Percentiles rank a stretch among this genome's conserved stretches.
phyloP scores from a whole-genome alignment of 352 stramenopile genomes.

The Globisporangium acanthophoron region DNA sequence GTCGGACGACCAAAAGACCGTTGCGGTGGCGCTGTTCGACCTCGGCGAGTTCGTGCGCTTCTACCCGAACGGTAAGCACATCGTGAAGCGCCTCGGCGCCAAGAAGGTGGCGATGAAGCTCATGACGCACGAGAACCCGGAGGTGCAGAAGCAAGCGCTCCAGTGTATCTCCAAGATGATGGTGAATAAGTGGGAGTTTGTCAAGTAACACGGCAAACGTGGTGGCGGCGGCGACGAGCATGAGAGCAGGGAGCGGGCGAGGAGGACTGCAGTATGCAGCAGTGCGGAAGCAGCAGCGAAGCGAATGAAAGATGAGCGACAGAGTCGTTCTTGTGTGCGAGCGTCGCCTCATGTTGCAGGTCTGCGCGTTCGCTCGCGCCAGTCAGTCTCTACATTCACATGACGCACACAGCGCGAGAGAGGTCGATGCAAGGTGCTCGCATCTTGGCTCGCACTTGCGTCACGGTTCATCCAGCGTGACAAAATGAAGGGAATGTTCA shows the following conservation, averaged over 20 bases:
- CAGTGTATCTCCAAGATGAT: slow-evolving; percentile 99
- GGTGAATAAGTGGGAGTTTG: slow-evolving; percentile 97
- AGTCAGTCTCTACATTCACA: too few species aligned
- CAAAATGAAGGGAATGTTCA: background rate
- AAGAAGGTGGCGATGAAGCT: slow-evolving; percentile 97
- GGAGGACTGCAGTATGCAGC: too few species aligned
- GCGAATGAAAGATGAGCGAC: too few species aligned
- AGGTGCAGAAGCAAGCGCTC: slow-evolving; percentile 97
- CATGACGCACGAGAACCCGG: slow-evolving; percentile 95
- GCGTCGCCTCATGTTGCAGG: too few species aligned
- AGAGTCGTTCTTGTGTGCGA: too few species aligned
- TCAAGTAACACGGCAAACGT: slow-evolving; percentile 44
- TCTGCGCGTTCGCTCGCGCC: too few species aligned
- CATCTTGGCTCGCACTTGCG: too few species aligned
- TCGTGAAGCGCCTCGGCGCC: slow-evolving; percentile 93
- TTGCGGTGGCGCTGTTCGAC: slow-evolving; percentile 95
- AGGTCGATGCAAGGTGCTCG: too few species aligned
- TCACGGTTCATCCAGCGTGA: too few species aligned
- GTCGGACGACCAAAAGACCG: slow-evolving; percentile 91
- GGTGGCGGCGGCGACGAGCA: too few species aligned
- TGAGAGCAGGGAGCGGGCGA: background rate
- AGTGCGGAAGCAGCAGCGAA: background rate
- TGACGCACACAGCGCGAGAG: too few species aligned
- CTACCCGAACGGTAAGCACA: slow-evolving; percentile 95
- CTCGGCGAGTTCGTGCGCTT: slow-evolving; percentile 97